Conservation (phyloP, 2,329 filamentous ascomycete genomes). For the Arthrobotrys conoides region DNA sequence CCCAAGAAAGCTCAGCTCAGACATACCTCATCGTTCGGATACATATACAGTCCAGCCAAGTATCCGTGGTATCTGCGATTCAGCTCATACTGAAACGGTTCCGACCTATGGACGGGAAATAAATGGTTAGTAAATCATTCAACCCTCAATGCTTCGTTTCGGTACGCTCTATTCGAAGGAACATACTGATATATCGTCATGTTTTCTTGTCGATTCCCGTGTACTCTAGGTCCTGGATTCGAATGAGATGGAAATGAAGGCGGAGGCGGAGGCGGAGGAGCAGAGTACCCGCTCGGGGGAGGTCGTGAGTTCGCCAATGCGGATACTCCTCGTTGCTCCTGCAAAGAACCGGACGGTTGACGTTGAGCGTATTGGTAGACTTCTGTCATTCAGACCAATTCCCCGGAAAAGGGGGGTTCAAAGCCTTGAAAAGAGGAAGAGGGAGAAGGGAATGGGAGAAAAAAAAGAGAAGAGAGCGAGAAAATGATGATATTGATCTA, state of each 20-base stretch:
- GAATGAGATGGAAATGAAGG: slow-evolving; percentile 37
- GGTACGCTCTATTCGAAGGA: neutral
- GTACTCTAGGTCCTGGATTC: slow-evolving; percentile 37
- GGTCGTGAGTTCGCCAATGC: slow-evolving; percentile 60
- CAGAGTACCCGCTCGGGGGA: slow-evolving; percentile 60
- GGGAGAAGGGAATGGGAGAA: neutral
- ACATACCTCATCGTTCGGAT: slow-evolving; percentile 84
- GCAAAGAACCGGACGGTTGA: slow-evolving; percentile 57
- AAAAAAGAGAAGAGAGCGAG: slow-evolving; percentile 1
- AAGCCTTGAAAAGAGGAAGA: neutral
- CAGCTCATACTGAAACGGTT: slow-evolving; percentile 71
- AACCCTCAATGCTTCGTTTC: neutral
- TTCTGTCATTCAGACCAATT: slow-evolving; percentile 60
- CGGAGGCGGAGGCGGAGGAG: slow-evolving; percentile 49
- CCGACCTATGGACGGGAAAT: slow-evolving; percentile 20
- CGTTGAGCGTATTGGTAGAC: slow-evolving; percentile 53
- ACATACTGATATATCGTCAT: slow-evolving; percentile 59
- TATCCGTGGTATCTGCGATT: slow-evolving; percentile 79
- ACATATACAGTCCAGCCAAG: slow-evolving; percentile 78
- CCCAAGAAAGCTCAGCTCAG: slow-evolving; percentile 65
- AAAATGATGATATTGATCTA: slow-evolving; percentile 9
- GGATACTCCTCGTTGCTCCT: slow-evolving; percentile 60
- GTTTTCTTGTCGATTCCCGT: slow-evolving; percentile 55
- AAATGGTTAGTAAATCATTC: slow-evolving; percentile 4
- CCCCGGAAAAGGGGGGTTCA: slow-evolving; percentile 32